These are phyloP conservation scores for Boletellus emodensis DNA, from an alignment of 768 basidiomycete species.

Conservation along the genomic window DNA sequence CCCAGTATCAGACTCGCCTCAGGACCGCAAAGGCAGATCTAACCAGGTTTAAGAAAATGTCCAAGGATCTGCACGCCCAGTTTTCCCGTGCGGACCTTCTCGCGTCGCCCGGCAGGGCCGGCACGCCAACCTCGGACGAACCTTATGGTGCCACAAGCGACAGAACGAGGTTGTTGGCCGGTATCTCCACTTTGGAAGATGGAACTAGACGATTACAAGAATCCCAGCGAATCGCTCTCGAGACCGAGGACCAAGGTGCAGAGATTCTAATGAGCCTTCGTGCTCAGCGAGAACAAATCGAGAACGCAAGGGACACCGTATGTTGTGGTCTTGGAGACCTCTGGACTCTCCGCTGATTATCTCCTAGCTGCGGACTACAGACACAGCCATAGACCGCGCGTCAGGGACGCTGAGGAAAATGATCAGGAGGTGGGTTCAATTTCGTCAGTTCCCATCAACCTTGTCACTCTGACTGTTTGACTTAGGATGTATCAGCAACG, in stretches of 20 bases:
- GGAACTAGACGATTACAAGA: constrained; percentile 84
- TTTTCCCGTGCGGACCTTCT: constrained; percentile 78
- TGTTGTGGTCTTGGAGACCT: constrained; percentile 19
- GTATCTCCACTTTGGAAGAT: constrained; percentile 76
- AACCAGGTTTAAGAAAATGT: constrained; percentile 72
- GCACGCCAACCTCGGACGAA: constrained; percentile 61
- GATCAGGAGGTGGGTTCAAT: constrained; percentile 76
- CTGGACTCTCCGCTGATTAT: not conserved
- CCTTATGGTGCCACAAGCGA: constrained; percentile 71
- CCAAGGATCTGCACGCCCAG: constrained; percentile 67
- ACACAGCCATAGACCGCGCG: constrained; percentile 86
- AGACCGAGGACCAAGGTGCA: constrained; percentile 94
- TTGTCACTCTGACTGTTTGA: constrained; percentile 19
- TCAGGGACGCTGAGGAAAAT: constrained; percentile 91
- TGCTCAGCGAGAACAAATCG: constrained; percentile 89
- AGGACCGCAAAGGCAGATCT: constrained; percentile 72
- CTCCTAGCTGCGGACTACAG: constrained; percentile 75
- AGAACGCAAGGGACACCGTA: constrained; percentile 88
- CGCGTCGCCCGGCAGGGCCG: constrained; percentile 38
- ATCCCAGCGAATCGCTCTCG: constrained; percentile 86
- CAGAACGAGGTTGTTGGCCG: constrained; percentile 74
- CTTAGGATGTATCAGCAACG: constrained; percentile 96
- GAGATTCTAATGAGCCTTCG: constrained; percentile 86
- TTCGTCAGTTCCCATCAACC: constrained; percentile 1
- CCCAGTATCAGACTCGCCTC: constrained; percentile 73